Base-by-base conservation (phyloP, 306 rosid species). In the Prunus padus region DNA sequence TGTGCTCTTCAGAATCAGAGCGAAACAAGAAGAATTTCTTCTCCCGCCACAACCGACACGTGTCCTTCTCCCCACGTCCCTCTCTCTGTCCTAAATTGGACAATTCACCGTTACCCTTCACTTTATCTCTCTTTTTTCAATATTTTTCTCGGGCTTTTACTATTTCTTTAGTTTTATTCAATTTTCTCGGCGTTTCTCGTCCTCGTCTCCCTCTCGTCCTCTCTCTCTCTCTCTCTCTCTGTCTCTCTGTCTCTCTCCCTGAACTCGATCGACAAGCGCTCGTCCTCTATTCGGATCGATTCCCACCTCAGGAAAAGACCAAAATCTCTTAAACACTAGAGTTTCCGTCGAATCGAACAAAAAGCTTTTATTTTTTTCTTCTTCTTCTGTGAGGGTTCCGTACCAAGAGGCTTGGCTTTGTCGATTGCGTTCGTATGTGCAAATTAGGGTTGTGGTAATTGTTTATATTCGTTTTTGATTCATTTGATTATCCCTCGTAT, bases 11-110 rank as follows among this genome's bases (percentile, higher is more conserved):
- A 9, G 74, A 76, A 25, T 44, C 37, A 19, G 47, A 33, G 80
- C 63, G n/a, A 33, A 78, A 37, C 9, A 7, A 72, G 65, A 71
- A 44, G 45, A 60, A 71, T 74, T 79, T 60, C 69, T 37, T 80
- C 90, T 87, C 89, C 87, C 91, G 93, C 91, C 89, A 85, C 86
- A 5, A 67, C 65, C 76, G 81, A 69, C 97, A 84, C 93, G 90
- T 88, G 93, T 82, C 77, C 50, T 72, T 42, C 31, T 9, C 74
- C 1, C 75, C 86, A 11, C 5, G 12, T 80, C 66, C 10, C 5
- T 70, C 80, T 72, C 5, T 70, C 80, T 72, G 82, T 25, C 74
- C 30, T 4, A 8, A 76, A 64, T 68, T 75, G 42, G 50, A 82
- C 90, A 67, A 76, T 82, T 85, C 87, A 82, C 80, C 86, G 55